phyloP scores from a whole-genome alignment of 2,329 filamentous ascomycete species.

The Ascochyta fabae region DNA sequence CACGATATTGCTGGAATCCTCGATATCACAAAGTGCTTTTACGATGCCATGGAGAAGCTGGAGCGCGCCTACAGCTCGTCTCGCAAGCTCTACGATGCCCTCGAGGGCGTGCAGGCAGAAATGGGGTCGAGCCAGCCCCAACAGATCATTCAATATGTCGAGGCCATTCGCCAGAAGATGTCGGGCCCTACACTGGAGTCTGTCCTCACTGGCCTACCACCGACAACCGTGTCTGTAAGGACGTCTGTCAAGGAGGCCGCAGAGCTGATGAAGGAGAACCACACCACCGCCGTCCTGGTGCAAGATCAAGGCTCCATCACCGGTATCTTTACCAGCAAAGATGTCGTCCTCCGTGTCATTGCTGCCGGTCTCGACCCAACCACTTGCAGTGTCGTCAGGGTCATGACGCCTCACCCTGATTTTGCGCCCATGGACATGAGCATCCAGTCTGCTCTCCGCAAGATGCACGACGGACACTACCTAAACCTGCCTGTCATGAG shows the following conservation, averaged over 20 bases:
- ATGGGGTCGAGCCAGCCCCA: slow-evolving; percentile 94
- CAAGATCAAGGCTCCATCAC: slow-evolving; percentile 97
- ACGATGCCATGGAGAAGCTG: slow-evolving; percentile 99
- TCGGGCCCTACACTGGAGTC: slow-evolving; percentile 95
- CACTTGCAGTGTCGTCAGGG: slow-evolving; percentile 95
- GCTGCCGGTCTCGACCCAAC: slow-evolving; percentile 91
- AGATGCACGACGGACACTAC: slow-evolving; percentile 99
- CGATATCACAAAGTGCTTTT: slow-evolving; percentile 99
- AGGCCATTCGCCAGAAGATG: slow-evolving; percentile 95
- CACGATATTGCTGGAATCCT: slow-evolving; percentile 98
- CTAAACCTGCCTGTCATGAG: slow-evolving; percentile 99
- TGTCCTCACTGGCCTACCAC: slow-evolving; percentile 88
- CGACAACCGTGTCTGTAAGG: slow-evolving; percentile 91
- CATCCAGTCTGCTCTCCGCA: slow-evolving; percentile 94
- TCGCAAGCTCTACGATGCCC: slow-evolving; percentile 94
- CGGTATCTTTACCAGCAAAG: slow-evolving; percentile 99
- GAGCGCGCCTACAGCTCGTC: slow-evolving; percentile 97
- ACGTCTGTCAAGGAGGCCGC: slow-evolving; percentile 97
- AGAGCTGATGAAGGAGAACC: slow-evolving; percentile 96
- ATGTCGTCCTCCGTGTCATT: slow-evolving; percentile 97
- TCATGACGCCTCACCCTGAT: slow-evolving; percentile 99
- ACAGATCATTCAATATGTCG: slow-evolving; percentile 98
- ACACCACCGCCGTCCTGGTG: slow-evolving; percentile 93
- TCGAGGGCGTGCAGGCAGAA: slow-evolving; percentile 97
- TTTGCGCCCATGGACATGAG: slow-evolving; percentile 99